Base-by-base conservation (phyloP, 2,329 filamentous ascomycete species). In the Aspergillus novoparasiticus region DNA sequence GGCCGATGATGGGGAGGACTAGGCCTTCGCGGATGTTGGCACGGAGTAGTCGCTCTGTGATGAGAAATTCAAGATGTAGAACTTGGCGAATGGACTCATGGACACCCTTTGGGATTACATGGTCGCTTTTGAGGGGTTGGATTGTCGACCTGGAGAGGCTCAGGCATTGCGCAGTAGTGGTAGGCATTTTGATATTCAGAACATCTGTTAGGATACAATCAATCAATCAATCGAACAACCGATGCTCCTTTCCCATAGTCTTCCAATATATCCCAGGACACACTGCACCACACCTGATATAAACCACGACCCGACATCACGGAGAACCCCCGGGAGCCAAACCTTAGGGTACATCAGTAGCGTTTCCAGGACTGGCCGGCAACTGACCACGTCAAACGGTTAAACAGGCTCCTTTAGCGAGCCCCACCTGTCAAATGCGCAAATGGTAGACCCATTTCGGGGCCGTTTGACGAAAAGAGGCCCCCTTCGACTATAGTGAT, bases 11-110 rank as follows among this genome's bases (percentile, higher is more conserved):
- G n/a, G 59, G 59, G 39, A 61, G 30, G 21, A 61, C 30, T 12
- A 61, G 12, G n/a, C 59, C 53, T 30, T 57, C 53, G 12, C 59
- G n/a, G 21, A 56, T 46, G 32, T 61, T 61, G 59, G 28, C 41
- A 5, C 53, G 26, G 32, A 61, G 53, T 6, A 61, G 41, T 16
- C 39, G 43, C n/a, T 46, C 36, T 28, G 59, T 61, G 21, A 61
- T 46, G 36, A 57, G 53, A n/a, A 57, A 45, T 26, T 61, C 59
- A 12, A 32, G 39, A 19, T 43, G 41, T 26, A 61, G 16, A 28
- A 41, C 14, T 11, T 55, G n/a, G 51, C 51, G 32, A 11, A 55
- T 21, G 21, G 26, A 28, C n/a, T 26, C 51, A 36, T 39, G 19
- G 21, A 21, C 48, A 21, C 14, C 11, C n/a, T 39, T 55, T 10